Evolutionary conservation across 768 basidiomycete genomes (phyloP), one percentile per base, ranked within the genome.

Genomic region (Filobasidium floriforme): DNA sequence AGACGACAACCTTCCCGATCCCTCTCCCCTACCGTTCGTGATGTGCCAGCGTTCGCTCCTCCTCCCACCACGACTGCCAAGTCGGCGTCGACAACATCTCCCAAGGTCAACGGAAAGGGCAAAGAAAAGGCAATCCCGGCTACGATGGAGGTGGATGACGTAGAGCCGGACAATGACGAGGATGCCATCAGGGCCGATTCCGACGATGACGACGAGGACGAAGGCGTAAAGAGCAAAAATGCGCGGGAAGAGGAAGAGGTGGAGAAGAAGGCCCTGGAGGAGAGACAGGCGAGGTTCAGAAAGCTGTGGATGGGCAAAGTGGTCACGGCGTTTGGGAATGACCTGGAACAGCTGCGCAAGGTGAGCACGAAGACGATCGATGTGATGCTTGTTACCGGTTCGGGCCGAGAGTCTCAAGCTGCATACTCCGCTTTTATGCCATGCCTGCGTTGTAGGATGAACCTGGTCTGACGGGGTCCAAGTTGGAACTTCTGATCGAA

Each of bases 301-400:
- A 59, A 75, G 57, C 10, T 73, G 59, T 73, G 71, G 62, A 41
- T 69, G 68, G 62, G 68, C 61, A 69, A 69, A 59, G 66, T 69
- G 24, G 68, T 69, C 29, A 41, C 62, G 44, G 68, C 68, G n/a
- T 69, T 69, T 59, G 68, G 65, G 19, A 52, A 54, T 6, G 68
- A 69, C 15, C 59, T 69, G 29, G 68, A 69, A 22, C 61, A 63
- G 59, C 57, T 69, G 29, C 54, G 68, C 52, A 59, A 69, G 68
- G 68, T 69, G 61, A 61, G 65, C 37, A n/a, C 26, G 32, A 37
- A 9, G 32, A 37, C 4, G 32, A 37, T 37, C n/a, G n/a, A n/a
- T 37, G 4, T 9, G 9, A 49, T 12, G 12, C 26, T 3, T 22
- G 46, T 49, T 46, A 26, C 32, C n/a, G 29, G 1, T 43, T 41